Evolutionary conservation across 352 stramenopile species (phyloP), one percentile per base, ranked within the genome.

Genomic region (Globisporangium recalcitrans): DNA sequence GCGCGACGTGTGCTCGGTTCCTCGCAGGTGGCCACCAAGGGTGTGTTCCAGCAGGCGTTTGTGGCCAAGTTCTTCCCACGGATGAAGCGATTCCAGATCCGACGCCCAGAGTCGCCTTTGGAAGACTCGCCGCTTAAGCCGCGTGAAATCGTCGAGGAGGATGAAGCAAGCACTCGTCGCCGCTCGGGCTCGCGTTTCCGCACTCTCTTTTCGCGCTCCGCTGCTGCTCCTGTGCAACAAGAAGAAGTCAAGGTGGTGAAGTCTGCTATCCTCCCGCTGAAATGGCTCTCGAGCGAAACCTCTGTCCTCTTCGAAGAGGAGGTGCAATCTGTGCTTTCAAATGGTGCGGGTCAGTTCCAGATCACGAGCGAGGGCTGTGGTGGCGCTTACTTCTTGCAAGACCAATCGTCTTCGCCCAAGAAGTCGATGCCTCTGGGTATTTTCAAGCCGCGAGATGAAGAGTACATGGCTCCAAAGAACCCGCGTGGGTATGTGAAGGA

Each of bases 391-490:
- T 76, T 87, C 40, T 54, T 85, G 31, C 63, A 75, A 13, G 44
- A 75, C n/a, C 36, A 63, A 31, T 52, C 49, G 1, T 58, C 67
- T 58, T 51, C 51, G 5, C 24, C 22, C 21, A 53, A 60, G 32
- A n/a, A n/a, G n/a, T n/a, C n/a, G n/a, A 56, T 42, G 22, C 69
- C 80, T 2, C 65, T 95, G 16, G 86, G 77, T 1, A 78, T 99
- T 14, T 99, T 99, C 72, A 99, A 99, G 75, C 97, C 97, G 7
- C 80, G 91, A 16, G 97, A 99, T 67, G 97, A 99, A 75, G 97
- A 99, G 77, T 98, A 98, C 56, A 99, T 99, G 81, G 96, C 96
- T 1, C 90, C 95, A 38, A 98, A 99, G 79, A 99, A 99, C 78
- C 97, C 97, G 13, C 86, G 97, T 63, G 94, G 93, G 5, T 98